Evolutionary conservation across 345 rosid species (phyloP), one percentile per base, ranked within the genome.

Genomic region (Microcos paniculata): DNA sequence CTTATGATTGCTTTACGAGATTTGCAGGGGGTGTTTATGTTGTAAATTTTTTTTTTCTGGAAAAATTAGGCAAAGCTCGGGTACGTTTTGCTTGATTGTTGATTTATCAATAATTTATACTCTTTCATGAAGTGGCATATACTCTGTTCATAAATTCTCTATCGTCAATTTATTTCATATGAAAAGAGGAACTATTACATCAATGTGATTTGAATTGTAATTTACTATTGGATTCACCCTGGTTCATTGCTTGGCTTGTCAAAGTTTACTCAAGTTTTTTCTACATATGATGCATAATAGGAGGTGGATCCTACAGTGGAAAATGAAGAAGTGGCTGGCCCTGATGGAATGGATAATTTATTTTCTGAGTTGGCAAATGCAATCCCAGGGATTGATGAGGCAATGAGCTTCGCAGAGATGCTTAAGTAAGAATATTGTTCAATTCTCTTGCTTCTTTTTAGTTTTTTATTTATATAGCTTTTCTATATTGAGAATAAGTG

Each of bases 391-490:
- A 96, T 96, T 56, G 99, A 96, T 28, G 98, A 94, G 83, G 99
- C 99, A 1, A 94, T 96, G 99, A 96, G 98, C 82, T 96, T 96
- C 78, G 98, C 98, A 0, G 98, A 96, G 87, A 96, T 93, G 98
- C 87, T 94, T 64, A 96, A 96, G 99, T 94, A 84, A 85, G 80
- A 80, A 18, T 31, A 15, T 1, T 62, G 62, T 1, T 62, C 68
- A 72, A 4, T 33, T 59, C 33, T 52, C n/a, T n/a, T n/a, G n/a
- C n/a, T n/a, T n/a, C n/a, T n/a, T n/a, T n/a, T n/a, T n/a, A n/a
- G 5, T 64, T 63, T 75, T 18, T 71, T 71, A 46, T n/a, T 57
- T 57, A 57, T 57, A 31, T 28, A 0, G 14, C 4, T 12, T 59
- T 59, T 8, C 8, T 24, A 28, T 59, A 35, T 35, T 35, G 40